Evolutionary conservation across 140 eudicot species (phyloP).

Genomic region (Oenanthe javanica): DNA sequence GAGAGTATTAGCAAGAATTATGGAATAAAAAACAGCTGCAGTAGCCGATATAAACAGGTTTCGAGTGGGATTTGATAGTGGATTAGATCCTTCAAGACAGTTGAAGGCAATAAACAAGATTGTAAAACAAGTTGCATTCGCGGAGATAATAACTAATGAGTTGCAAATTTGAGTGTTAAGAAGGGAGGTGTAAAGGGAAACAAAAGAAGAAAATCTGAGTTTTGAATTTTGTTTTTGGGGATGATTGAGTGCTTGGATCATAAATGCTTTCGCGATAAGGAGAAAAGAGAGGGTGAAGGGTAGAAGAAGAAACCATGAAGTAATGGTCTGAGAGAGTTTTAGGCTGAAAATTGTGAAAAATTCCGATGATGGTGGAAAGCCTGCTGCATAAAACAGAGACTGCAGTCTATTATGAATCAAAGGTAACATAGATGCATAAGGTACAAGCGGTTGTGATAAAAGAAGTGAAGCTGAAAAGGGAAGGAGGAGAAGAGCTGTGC

Average conservation of each 20-base stretch:
- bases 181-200: conserved; percentile 37
- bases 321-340: conserved; percentile 64
- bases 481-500: conserved; percentile 40
- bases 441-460: conserved; percentile 31
- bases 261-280: conserved; percentile 48
- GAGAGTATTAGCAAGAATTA: conserved; percentile 48
- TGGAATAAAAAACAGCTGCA: conserved; percentile 47
- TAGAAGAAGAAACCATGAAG: conserved; percentile 35
- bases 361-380: conserved; percentile 48
- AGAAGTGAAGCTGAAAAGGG: conserved; percentile 60
- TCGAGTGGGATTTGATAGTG: conserved; percentile 20
- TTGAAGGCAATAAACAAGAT: conserved; percentile 45
- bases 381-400: conserved; percentile 41
- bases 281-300: conserved; percentile 68
- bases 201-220: conserved; percentile 13
- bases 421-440: conserved; percentile 36
- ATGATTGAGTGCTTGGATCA: conserved; percentile 29
- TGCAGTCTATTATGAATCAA: conserved; percentile 32
- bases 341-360: conserved; percentile 47
- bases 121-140: conserved; percentile 68
- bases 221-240: conserved; percentile 7
- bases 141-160: conserved; percentile 47
- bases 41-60: conserved; percentile 23
- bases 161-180: conserved; percentile 68
- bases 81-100: conserved; percentile 25